Percentiles rank a stretch among this genome's conserved stretches.
Evolutionary conservation across 2,329 filamentous ascomycete species (phyloP).

Genomic region (Penicillium capsulatum): DNA sequence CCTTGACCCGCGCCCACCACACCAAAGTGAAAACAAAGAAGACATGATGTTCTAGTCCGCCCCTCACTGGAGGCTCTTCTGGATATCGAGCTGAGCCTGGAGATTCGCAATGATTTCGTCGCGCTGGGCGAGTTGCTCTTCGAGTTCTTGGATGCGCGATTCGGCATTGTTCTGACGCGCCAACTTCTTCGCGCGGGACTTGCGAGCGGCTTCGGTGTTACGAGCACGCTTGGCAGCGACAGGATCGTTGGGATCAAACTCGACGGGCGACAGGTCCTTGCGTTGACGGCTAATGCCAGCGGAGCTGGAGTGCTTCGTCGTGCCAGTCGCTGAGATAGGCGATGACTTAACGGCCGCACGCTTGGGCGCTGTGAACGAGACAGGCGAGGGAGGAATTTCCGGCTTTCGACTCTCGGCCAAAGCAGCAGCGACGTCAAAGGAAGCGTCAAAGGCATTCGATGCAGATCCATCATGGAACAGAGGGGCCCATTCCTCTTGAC

Average conservation of each 20-base stretch:
- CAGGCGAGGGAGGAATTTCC: slow-evolving; percentile 29
- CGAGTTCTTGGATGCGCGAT: slow-evolving; percentile 65
- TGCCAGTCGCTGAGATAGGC: slow-evolving; percentile 22
- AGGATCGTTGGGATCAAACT: slow-evolving; percentile 68
- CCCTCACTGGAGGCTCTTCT: slow-evolving; percentile 19
- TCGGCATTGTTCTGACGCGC: slow-evolving; percentile 71
- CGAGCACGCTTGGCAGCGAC: slow-evolving; percentile 88
- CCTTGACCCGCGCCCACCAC: slow-evolving; percentile 35
- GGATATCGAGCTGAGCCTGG: slow-evolving; percentile 23
- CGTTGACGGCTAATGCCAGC: slow-evolving; percentile 72
- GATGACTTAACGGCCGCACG: slow-evolving; percentile 30
- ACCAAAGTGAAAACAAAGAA: slow-evolving; percentile 19
- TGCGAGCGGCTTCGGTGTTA: slow-evolving; percentile 89
- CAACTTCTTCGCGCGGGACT: slow-evolving; percentile 83
- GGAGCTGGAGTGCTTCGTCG: slow-evolving; percentile 61
- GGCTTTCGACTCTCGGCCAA: slow-evolving; percentile 21
- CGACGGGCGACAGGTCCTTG: slow-evolving; percentile 74
- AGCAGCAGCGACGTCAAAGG: slow-evolving; percentile 31
- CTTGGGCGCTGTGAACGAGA: slow-evolving; percentile 40
- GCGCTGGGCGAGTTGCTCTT: slow-evolving; percentile 43
- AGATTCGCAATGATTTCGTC: slow-evolving; percentile 20
- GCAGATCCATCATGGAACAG: slow-evolving; percentile 45
- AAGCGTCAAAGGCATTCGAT: slow-evolving; percentile 25
- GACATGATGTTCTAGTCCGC: slow-evolving; percentile 2
- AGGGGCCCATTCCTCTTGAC: slow-evolving; percentile 63